Conservation (phyloP, 208 protist genomes). For the Trichomonas vaginalis region DNA sequence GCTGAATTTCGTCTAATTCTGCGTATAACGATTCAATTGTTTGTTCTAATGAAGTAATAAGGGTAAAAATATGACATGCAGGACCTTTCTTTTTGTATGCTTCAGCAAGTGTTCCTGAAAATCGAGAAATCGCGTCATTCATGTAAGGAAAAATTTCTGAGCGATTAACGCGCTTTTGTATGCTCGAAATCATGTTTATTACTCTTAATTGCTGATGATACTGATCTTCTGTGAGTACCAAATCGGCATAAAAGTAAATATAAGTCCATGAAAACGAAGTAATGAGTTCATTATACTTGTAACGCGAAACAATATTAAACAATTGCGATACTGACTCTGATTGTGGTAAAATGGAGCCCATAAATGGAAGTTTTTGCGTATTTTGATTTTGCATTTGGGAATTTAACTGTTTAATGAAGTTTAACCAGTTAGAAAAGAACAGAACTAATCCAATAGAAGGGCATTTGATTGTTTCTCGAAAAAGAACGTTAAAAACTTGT, state of each 20-base stretch:
- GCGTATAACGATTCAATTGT: background rate
- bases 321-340: background rate
- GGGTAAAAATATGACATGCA: background rate
- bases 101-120: background rate
- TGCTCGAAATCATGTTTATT: background rate
- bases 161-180: background rate
- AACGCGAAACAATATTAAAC: background rate
- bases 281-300: background rate
- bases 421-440: background rate
- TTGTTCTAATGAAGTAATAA: background rate
- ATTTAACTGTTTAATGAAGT: background rate
- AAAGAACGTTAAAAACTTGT: background rate
- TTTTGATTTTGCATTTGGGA: background rate
- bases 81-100: background rate
- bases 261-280: background rate
- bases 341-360: background rate
- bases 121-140: background rate
- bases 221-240: background rate
- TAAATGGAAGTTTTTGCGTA: background rate
- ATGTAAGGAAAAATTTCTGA: background rate
- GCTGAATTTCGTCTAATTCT: background rate
- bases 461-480: background rate
- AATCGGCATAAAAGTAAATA: background rate
- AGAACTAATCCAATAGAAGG: background rate
- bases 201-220: background rate